These are phyloP conservation scores for Neurospora sublineolata DNA, from an alignment of 495 filamentous ascomycete genomes.

Conservation along the genomic window DNA sequence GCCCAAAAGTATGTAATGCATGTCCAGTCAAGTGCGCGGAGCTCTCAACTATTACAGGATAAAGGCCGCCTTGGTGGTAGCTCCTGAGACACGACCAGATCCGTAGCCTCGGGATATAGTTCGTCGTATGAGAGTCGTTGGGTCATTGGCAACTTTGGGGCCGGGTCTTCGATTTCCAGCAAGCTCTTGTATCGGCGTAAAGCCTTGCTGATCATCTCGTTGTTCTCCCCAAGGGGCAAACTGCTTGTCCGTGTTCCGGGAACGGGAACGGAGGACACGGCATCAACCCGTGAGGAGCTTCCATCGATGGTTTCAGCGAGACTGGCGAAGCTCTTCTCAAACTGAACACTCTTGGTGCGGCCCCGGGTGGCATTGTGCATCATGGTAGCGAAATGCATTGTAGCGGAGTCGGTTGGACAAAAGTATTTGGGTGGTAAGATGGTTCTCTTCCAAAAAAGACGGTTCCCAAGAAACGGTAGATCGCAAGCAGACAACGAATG, in stretches of 20 bases:
- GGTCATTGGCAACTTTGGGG: constrained; percentile 33
- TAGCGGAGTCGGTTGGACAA: constrained; percentile 15
- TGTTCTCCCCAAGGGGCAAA: constrained; percentile 14
- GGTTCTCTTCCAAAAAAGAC: constrained; percentile 13
- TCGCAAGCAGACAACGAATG: constrained; percentile 13
- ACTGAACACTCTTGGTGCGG: constrained; percentile 35
- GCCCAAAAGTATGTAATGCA: neutral
- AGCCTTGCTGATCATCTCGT: constrained; percentile 19
- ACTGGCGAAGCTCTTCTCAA: constrained; percentile 27
- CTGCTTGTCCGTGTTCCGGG: constrained; percentile 26
- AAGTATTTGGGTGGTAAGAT: constrained; percentile 28
- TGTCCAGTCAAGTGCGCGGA: constrained; percentile 10
- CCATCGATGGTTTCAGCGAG: constrained; percentile 12
- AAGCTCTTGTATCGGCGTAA: constrained; percentile 37
- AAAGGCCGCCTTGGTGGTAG: constrained; percentile 1
- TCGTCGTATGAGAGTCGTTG: constrained; percentile 36
- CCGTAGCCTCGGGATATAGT: constrained; percentile 25
- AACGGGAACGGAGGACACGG: constrained; percentile 11
- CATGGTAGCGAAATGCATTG: constrained; percentile 33
- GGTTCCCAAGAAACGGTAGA: constrained; percentile 29
- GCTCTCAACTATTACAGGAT: constrained; percentile 23
- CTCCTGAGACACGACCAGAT: constrained; percentile 7
- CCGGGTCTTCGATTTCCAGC: constrained; percentile 33
- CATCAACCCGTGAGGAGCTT: constrained; percentile 10
- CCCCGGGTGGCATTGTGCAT: constrained; percentile 29